These are phyloP conservation scores for Tripterygium wilfordii DNA, from an alignment of 177 flowering plant species.

Conservation along the genomic window DNA sequence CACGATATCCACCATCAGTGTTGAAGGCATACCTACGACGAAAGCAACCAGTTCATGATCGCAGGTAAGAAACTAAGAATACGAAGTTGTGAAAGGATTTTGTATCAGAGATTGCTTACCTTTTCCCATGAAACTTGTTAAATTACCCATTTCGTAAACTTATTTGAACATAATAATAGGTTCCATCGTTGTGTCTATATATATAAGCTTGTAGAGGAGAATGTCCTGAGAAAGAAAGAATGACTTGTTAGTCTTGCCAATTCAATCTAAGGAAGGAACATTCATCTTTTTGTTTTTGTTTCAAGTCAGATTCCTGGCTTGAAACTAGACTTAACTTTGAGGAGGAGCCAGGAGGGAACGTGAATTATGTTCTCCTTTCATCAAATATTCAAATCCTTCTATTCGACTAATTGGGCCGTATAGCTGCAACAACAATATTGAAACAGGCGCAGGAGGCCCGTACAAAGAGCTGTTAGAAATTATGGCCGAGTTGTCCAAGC, in stretches of 20 bases:
- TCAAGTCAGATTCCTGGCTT: too few species aligned
- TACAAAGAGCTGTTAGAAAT: too few species aligned
- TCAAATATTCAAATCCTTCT: too few species aligned
- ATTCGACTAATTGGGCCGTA: too few species aligned
- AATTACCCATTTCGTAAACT: constrained; percentile 27
- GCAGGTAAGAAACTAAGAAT: background rate
- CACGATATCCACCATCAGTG: constrained; percentile 27
- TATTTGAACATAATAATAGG: background rate
- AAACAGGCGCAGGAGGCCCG: too few species aligned
- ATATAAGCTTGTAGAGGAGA: background rate
- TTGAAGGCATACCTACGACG: constrained; percentile 19
- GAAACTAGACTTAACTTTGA: too few species aligned
- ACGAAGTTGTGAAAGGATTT: background rate
- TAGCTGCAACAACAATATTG: too few species aligned
- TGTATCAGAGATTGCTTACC: constrained; percentile 14
- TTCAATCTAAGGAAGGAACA: background rate
- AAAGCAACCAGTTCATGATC: background rate
- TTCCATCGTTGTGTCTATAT: background rate
- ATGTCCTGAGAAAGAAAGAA: background rate
- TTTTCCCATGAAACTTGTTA: constrained; percentile 38
- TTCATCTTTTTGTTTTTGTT: background rate
- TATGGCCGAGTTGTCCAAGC: too few species aligned
- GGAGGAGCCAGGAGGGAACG: too few species aligned
- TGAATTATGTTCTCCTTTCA: too few species aligned
- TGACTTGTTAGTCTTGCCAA: background rate